Conservation (phyloP, 106 monocot genomes). For the Alisma plantagoaquatica region DNA sequence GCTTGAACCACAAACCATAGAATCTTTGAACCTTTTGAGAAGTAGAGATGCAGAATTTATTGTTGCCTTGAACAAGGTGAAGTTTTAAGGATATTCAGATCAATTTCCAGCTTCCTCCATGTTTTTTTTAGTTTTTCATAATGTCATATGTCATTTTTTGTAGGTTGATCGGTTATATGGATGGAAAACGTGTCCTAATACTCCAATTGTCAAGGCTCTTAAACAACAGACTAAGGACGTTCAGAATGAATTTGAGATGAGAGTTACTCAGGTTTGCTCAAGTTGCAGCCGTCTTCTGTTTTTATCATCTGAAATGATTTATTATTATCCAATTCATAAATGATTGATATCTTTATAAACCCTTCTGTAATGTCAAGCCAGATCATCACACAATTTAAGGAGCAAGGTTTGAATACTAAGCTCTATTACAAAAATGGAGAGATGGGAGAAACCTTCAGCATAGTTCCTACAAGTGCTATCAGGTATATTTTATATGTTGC, state of each 20-base stretch:
- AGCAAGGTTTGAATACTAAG: constrained; percentile 90
- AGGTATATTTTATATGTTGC: constrained; percentile 71
- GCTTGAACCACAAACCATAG: constrained; percentile 91
- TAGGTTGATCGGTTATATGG: constrained; percentile 97
- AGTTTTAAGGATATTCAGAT: not conserved
- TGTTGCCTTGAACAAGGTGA: constrained; percentile 97
- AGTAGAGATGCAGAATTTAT: constrained; percentile 78
- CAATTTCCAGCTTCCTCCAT: too few species aligned
- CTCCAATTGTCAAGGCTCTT: constrained; percentile 68
- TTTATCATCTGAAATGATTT: not conserved
- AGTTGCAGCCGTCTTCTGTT: not conserved
- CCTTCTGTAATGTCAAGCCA: constrained; percentile 13
- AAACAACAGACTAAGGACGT: constrained; percentile 83
- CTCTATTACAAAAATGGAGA: constrained; percentile 96
- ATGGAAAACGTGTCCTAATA: constrained; percentile 69
- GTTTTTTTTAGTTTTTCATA: too few species aligned
- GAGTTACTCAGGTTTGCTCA: constrained; percentile 55
- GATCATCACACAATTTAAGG: constrained; percentile 82
- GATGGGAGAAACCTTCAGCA: constrained; percentile 88
- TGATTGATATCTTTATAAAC: not conserved
- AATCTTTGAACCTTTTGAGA: constrained; percentile 87
- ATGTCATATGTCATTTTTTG: too few species aligned
- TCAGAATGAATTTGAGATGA: constrained; percentile 78
- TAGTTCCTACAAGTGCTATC: constrained; percentile 96
- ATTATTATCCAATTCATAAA: not conserved